Conservation (phyloP, 805 yeast genomes). For the Candida taoyuanica region DNA sequence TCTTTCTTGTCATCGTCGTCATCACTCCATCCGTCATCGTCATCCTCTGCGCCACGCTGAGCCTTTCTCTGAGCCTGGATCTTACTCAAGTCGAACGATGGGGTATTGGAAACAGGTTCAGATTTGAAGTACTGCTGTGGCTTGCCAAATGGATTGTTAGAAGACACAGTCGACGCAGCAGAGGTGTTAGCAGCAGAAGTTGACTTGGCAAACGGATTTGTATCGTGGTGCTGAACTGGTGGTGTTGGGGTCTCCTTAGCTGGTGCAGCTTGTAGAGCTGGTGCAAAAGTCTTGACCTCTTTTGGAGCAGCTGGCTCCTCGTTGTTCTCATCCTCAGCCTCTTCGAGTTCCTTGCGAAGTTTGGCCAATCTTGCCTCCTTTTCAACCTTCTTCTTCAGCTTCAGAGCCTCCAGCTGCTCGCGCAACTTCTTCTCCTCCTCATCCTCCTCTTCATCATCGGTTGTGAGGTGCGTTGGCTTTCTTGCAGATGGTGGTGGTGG, state of each 20-base stretch:
- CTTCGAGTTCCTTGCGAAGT: slow-evolving; percentile 56
- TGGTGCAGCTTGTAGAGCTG: slow-evolving; percentile 18
- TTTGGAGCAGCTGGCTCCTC: slow-evolving; percentile 28
- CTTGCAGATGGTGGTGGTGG: slow-evolving; percentile 17
- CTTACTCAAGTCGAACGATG: slow-evolving; percentile 47
- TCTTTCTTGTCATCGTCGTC: slow-evolving; percentile 28
- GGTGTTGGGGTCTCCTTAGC: slow-evolving; percentile 8
- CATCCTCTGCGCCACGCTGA: slow-evolving; percentile 46
- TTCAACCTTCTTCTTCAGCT: slow-evolving; percentile 48
- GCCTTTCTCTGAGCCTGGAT: slow-evolving; percentile 69
- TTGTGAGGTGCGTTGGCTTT: slow-evolving; percentile 3
- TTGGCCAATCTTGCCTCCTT: slow-evolving; percentile 58
- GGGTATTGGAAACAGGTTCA: slow-evolving; percentile 15
- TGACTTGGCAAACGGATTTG: slow-evolving; percentile 26
- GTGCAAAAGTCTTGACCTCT: slow-evolving; percentile 19
- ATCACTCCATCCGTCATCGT: slow-evolving; percentile 33
- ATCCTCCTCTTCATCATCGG: slow-evolving; percentile 41
- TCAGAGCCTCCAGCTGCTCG: slow-evolving; percentile 36
- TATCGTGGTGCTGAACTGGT: slow-evolving; percentile 18
- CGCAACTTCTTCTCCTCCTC: slow-evolving; percentile 44
- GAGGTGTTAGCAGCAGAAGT: slow-evolving; percentile 14
- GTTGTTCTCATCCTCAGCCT: slow-evolving; percentile 40
- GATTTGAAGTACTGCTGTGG: slow-evolving; percentile 29
- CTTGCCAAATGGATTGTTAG: slow-evolving; percentile 58
- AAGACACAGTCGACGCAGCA: slow-evolving; percentile 17